Base-by-base conservation (phyloP, 345 rosid genomes). In the Murraya koenigii region DNA sequence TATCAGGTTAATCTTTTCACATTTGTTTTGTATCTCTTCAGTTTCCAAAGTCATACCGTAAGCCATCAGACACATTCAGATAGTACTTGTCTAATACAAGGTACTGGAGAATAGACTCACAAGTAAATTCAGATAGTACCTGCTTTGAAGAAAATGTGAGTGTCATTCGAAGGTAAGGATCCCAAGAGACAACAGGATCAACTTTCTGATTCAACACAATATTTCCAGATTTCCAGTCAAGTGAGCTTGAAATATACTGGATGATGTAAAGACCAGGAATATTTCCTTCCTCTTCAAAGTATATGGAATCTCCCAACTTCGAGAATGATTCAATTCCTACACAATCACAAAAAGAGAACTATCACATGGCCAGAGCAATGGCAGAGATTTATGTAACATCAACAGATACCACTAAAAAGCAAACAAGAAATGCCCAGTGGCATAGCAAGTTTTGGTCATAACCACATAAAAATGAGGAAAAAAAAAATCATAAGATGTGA, bases 251-350 rank as follows among this genome's bases (percentile, higher is more conserved):
- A 82, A 94, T 84, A 62, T 90, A 94, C 75, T 96, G 99, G 55
- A 83, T 90, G 79, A 96, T 82, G 80, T 92, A 96, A 82, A 96
- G 92, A 75, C 88, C 84, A 33, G 93, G 97, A 81, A 68, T 68
- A 20, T 77, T 79, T 25, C 93, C 94, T 84, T 87, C 89, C 85
- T 91, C 91, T 88, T 93, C 94, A 77, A 92, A 96, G 71, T 92
- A 96, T 72, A 96, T 92, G 54, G 98, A 96, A 86, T 94, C 99
- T 78, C 99, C 99, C 66, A 96, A 85, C 85, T 96, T 96, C 32
- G 99, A 91, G 80, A 96, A 96, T 0, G 98, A 96, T 83, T 96
- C 98, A 75, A 94, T 85, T 75, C 97, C 98, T 95, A 74, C 78
- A 28, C 1, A 19, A 61, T 33, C 8, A 85, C 38, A 49, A 41